Evolutionary conservation across 805 yeast species (phyloP), one percentile per base, ranked within the genome.

Genomic region (Cyberlindnera americana): DNA sequence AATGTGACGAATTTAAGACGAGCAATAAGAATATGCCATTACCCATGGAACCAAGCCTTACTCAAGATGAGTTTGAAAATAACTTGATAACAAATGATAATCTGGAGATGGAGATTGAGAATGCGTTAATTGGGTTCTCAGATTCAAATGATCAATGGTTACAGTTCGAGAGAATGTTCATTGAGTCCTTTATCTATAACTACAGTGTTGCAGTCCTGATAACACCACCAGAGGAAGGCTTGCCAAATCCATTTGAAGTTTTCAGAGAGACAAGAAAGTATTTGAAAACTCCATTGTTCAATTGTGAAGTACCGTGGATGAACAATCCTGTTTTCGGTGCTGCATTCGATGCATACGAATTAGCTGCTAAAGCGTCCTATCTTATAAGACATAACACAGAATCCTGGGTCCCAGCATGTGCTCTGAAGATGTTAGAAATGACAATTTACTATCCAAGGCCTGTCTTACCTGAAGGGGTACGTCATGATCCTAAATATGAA

Each of bases 161-260:
- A 12, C 53, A 49, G 36, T 52, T 50, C 30, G 54, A 52, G 25
- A 53, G 70, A 33, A 67, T 69, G 49, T 59, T 69, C 33, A 40
- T 68, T 17, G 77, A 72, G 37, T 69, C 73, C 27, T 72, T 69
- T 43, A 49, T 70, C 4, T 68, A 65, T 52, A 69, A 66, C 41
- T 71, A 66, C 43, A 57, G 70, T 7, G 59, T 66, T 8, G 56
- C 65, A 4, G 46, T 72, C 5, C 58, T 70, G 22, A 59, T 65
- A 32, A 60, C 73, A 14, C 53, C 62, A 3, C 52, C 49, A 15
- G 42, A 53, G 6, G 60, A 62, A 11, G 51, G 54, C 1, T 38
- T 71, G 10, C 73, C 75, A 1, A 61, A 68, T 18, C 78, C 78
- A 4, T 70, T 64, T 47, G 54, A 52, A 4, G 56, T 69, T 19